A percentile compares a stretch with the other conserved stretches of the same genome.
phyloP scores from a whole-genome alignment of 75 land plant species.

The Sequoiadendron giganteum region DNA sequence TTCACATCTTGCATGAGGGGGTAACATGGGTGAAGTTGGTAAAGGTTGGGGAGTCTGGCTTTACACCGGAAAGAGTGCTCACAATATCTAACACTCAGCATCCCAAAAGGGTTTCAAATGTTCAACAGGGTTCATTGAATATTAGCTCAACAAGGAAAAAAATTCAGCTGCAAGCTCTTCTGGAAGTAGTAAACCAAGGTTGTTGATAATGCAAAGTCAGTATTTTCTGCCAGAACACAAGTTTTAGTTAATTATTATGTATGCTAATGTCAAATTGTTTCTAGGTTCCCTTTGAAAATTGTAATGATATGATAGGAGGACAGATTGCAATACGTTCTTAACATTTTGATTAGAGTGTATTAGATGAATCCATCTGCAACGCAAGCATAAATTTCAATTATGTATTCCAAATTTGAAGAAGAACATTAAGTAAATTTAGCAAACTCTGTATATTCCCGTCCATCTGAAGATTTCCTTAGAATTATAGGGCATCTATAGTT shows the following conservation, averaged over 20 bases:
- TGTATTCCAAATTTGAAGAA: neutral
- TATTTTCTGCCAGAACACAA: neutral
- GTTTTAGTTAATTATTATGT: neutral
- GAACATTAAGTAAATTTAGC: neutral
- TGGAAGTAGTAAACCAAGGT: slow-evolving; percentile 29
- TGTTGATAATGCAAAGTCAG: neutral
- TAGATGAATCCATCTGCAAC: neutral
- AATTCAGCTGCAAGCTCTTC: slow-evolving; percentile 8
- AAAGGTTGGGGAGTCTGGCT: no score
- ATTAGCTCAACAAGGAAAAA: neutral
- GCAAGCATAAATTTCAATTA: neutral
- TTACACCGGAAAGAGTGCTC: neutral
- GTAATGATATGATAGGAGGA: neutral
- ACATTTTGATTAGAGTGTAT: neutral
- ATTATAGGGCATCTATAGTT: neutral
- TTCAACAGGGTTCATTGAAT: neutral
- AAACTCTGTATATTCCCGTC: neutral
- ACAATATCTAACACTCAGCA: slow-evolving; percentile 13
- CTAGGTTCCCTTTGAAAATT: neutral
- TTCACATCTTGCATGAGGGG: no score
- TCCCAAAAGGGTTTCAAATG: slow-evolving; percentile 18
- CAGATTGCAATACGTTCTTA: neutral
- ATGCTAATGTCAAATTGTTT: neutral
- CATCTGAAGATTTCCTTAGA: neutral
- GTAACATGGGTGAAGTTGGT: no score